These are phyloP conservation scores for Monosporascus sp. DNA, from an alignment of 2,329 filamentous ascomycete species.

Conservation along the genomic window DNA sequence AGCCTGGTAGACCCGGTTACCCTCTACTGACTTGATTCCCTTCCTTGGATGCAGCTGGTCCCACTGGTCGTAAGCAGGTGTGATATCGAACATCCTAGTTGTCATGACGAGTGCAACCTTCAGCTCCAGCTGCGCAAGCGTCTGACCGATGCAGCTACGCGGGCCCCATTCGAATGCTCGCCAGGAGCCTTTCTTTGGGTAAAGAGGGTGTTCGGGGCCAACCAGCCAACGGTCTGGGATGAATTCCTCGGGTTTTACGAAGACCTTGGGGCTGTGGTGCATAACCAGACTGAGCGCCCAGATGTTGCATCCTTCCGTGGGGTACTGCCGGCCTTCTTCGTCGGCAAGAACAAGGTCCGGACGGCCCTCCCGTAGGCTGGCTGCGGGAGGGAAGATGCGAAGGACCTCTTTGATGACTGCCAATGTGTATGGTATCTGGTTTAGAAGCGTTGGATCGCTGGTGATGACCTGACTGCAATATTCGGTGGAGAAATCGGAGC, in stretches of 20 bases:
- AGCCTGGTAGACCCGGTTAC: conserved; percentile 17
- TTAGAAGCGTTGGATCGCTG: conserved; percentile 17
- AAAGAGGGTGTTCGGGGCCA: conserved; percentile 11
- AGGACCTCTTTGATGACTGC: conserved; percentile 32
- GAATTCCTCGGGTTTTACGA: conserved; percentile 27
- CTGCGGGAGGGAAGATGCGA: conserved; percentile 38
- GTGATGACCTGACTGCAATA: conserved; percentile 23
- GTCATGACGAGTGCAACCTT: conserved; percentile 17
- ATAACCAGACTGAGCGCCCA: conserved; percentile 19
- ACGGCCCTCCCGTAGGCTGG: conserved; percentile 29
- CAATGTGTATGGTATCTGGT: conserved; percentile 28
- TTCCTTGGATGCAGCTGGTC: conserved; percentile 7
- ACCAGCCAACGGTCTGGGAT: conserved; percentile 32
- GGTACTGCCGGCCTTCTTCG: conserved; percentile 30
- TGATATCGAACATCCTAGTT: conserved; percentile 15
- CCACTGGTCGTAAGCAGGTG: conserved; percentile 25
- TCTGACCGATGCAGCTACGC: conserved; percentile 25
- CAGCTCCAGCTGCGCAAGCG: conserved; percentile 22
- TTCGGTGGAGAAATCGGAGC: conserved; percentile 1
- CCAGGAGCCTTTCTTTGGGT: conserved; percentile 18
- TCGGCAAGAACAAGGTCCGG: conserved; percentile 29
- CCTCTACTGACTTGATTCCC: conserved; percentile 12
- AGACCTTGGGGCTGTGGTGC: conserved; percentile 29
- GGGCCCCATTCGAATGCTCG: conserved; percentile 22
- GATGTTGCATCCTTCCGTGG: conserved; percentile 13